These are phyloP conservation scores for Saturnispora saitoi DNA, from an alignment of 805 yeast genomes.

Conservation along the genomic window DNA sequence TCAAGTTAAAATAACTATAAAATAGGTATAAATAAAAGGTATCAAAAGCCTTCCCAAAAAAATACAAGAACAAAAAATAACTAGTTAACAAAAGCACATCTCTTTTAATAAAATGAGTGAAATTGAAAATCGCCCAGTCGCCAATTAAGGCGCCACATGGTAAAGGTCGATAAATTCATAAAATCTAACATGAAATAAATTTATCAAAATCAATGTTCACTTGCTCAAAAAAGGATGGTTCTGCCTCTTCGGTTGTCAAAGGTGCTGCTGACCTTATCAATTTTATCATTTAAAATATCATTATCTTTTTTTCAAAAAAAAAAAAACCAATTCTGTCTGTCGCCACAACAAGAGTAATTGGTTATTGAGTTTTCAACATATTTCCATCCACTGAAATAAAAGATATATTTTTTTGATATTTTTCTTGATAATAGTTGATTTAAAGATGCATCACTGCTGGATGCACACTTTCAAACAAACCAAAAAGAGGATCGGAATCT, in stretches of 20 bases:
- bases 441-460: conserved; percentile 31
- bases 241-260: conserved; percentile 25
- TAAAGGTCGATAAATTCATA: neutral
- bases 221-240: conserved; percentile 29
- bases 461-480: conserved; percentile 33
- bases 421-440: neutral
- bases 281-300: neutral
- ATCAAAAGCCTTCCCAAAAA: neutral
- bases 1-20: neutral
- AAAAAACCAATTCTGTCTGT: neutral
- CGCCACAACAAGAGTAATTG: neutral
- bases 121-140: neutral
- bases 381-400: neutral
- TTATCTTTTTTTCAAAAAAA: conserved; percentile 1
- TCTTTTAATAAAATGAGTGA: too few species aligned
- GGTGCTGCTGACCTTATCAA: conserved; percentile 32
- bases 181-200: neutral
- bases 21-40: neutral
- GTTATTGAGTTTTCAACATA: neutral
- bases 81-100: neutral
- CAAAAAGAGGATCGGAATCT: conserved; percentile 13
- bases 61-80: neutral
- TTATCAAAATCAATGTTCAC: conserved; percentile 14
- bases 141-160: conserved; percentile 7
- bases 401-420: neutral